Evolutionary conservation across 2,329 filamentous ascomycete species (phyloP), one percentile per base, ranked within the genome.

Genomic region (Pyrenochaeta sp.): DNA sequence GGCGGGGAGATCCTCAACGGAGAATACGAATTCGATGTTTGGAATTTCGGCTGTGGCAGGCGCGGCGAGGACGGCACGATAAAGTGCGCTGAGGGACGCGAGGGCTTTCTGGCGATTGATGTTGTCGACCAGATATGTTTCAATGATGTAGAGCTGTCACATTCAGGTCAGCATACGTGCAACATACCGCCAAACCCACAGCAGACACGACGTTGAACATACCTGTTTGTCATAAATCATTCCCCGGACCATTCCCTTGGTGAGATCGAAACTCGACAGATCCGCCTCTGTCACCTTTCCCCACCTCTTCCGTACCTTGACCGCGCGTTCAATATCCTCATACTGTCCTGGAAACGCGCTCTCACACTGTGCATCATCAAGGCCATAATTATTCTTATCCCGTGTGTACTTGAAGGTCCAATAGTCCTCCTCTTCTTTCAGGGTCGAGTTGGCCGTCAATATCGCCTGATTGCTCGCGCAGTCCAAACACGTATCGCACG

Each of bases 1-100:
- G 1, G 71, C 68, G 52, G 72, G 71, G 19, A 75, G 68, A 52
- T 75, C 73, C 47, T 74, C 70, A 42, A 75, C 71, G 55, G 60
- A 72, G 61, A 75, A 68, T 53, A 72, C 60, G 54, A 75, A 76
- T 45, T 75, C 72, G 55, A 74, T 70, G 59, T 75, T 72, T 27
- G 71, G 72, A 8, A 74, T 68, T 2, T 66, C 54, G n/a, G 61
- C 61, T 43, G 54, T 59, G 46, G 63, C 50, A 28, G 64, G 69
- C 7, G 67, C 61, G 32, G 72, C 58, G 44, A 67, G 61, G 57
- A 74, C 56, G 56, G 73, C 67, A 57, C 72, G 70, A 58, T 75
- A 72, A 13, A 76, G 56, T 39, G 71, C 60, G 40, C 67, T 66
- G 45, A 76, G 66, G 9, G 70, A 61, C 43, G 64, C 70, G 39